Evolutionary conservation across 257 asterid genomes (phyloP), one percentile per base, ranked within the genome.

Genomic region (Penstemon eatonii): DNA sequence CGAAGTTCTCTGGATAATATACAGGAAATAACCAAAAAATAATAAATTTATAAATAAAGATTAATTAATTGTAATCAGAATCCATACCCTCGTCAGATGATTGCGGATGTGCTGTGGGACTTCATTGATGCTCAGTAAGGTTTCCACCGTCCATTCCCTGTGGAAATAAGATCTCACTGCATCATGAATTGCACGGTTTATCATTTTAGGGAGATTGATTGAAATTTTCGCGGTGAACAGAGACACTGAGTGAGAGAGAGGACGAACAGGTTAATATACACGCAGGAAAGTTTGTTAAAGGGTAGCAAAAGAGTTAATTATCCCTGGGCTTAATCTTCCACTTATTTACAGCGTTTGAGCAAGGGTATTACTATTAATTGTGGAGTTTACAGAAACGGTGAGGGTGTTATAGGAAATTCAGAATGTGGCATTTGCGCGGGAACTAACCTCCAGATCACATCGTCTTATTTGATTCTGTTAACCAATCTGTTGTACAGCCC

Each of bases 201-300:
- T 46, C 65, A 62, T 4, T 38, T 42, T 12, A 65, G 63, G 67
- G 41, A 69, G 67, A 59, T 51, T 13, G 59, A 57, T 45, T 56
- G 46, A 37, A 46, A 50, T 42, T 60, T 70, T 43, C 56, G 4
- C 15, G 43, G 57, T 55, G 57, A 44, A 45, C 10, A 53, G 63
- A 33, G 54, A 60, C 45, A 60, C 53, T 19, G 51, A 10, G 57
- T 6, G 57, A 37, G 40, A 50, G 6, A 39, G 12, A 13, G 50
- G 60, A 54, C 3, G 39, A 54, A 10, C 60, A 54, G 37, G 10
- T 54, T 7, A 6, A 8, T 54, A 25, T 54, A 54, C 4, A 4
- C 0, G 60, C 8, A 19, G 5, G 60, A 10, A 6, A 6, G 60
- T 54, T 18, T 19, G 60, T 54, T 19, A 5, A n/a, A 54, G 39